Evolutionary conservation across 495 filamentous ascomycete species (phyloP).

Genomic region (Aspergillus conjunctus): DNA sequence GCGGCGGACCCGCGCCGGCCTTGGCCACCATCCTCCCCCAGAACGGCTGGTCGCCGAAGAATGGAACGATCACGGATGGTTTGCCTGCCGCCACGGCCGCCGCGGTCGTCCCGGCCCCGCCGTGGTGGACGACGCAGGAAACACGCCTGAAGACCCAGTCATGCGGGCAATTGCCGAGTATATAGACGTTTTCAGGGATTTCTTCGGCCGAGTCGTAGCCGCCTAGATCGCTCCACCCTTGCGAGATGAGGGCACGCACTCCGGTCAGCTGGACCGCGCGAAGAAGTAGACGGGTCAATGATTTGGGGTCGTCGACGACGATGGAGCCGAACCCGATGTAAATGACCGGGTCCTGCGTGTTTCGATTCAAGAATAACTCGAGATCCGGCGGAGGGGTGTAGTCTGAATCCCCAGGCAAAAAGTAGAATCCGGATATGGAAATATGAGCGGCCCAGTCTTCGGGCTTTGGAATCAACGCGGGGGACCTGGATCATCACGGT

Average conservation of each 20-base stretch:
- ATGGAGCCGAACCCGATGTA: slow-evolving; percentile 70
- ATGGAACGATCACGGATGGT: slow-evolving; percentile 62
- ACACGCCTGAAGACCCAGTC: slow-evolving; percentile 67
- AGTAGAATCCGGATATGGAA: slow-evolving; percentile 34
- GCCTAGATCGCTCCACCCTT: slow-evolving; percentile 60
- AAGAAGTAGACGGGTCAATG: slow-evolving; percentile 51
- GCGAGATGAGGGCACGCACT: slow-evolving; percentile 59
- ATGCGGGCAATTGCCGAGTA: slow-evolving; percentile 60
- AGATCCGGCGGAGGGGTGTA: slow-evolving; percentile 51
- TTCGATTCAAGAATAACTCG: slow-evolving; percentile 50
- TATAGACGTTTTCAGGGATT: slow-evolving; percentile 42
- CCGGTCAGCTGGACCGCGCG: slow-evolving; percentile 49
- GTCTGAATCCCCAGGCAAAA: slow-evolving; percentile 49
- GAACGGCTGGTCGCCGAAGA: slow-evolving; percentile 74
- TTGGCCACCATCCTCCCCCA: slow-evolving; percentile 70
- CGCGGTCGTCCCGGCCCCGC: slow-evolving; percentile 51
- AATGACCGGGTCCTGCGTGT: slow-evolving; percentile 44
- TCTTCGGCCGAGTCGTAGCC: slow-evolving; percentile 30
- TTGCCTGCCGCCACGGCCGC: slow-evolving; percentile 41
- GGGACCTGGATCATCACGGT: slow-evolving; percentile 29
- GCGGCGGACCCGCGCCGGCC: slow-evolving; percentile 63
- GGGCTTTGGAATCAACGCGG: slow-evolving; percentile 59
- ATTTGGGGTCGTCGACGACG: slow-evolving; percentile 57
- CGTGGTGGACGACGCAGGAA: slow-evolving; percentile 60
- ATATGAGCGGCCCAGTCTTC: slow-evolving; percentile 59